These are phyloP conservation scores for Picea abies DNA, from an alignment of 83 land plant genomes.

Conservation along the genomic window DNA sequence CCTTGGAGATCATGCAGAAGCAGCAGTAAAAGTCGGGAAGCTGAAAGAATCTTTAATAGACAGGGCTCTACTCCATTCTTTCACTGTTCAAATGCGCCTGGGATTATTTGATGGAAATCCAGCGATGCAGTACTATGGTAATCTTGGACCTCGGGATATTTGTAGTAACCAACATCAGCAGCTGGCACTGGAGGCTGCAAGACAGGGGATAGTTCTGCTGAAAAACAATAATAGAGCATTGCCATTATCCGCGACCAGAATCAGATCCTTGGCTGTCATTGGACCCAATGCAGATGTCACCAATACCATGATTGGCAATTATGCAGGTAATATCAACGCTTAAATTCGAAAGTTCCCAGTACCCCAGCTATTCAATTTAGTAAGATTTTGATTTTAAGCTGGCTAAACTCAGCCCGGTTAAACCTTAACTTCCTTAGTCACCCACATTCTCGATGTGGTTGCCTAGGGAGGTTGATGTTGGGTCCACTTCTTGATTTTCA, in stretches of 20 bases:
- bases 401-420: not conserved
- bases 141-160: conserved; percentile 55
- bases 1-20: conserved; percentile 29
- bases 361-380: not conserved
- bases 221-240: conserved; percentile 34
- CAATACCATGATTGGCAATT: conserved; percentile 76
- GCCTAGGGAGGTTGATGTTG: not conserved
- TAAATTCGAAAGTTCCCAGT: not conserved
- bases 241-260: conserved; percentile 43
- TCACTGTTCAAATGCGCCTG: conserved; percentile 74
- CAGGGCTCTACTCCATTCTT: conserved; percentile 33
- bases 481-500: not conserved
- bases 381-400: not conserved
- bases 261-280: conserved; percentile 63
- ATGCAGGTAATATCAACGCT: conserved; percentile 54
- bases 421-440: not conserved
- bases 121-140: conserved; percentile 38
- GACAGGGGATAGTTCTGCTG: conserved; percentile 73
- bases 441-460: not conserved
- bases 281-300: conserved; percentile 82
- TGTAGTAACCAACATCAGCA: conserved; percentile 59
- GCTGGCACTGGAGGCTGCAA: conserved; percentile 76
- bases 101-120: conserved; percentile 81
- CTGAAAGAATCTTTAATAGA: conserved; percentile 23
- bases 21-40: conserved; percentile 31